Evolutionary conservation across 192 early-diverging fungal species (phyloP), one percentile per base, ranked within the genome.

Genomic region (Coemansia sp.): DNA sequence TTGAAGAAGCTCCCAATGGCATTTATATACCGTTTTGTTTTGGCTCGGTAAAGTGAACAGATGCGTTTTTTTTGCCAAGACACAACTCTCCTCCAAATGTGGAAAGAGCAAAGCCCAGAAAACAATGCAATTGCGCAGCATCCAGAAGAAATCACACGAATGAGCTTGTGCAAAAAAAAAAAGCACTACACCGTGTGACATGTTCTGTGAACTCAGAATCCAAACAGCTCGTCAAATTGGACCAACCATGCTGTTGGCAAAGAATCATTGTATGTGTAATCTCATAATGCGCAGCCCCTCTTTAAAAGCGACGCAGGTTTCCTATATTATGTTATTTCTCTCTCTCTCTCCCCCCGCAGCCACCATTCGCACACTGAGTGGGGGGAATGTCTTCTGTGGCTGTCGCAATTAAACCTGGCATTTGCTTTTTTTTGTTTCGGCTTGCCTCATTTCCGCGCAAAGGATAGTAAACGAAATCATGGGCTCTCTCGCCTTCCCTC

Each of bases 271-370:
- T 29, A 29, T 29, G 29, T 3, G 8, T 17, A 15, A 19, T 36
- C 55, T 36, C 55, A 57, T 57, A 17, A 57, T 57, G 55, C 55
- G 55, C 55, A 57, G 55, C 34, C 38, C 38, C 38, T 40, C 38
- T 40, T 8, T 40, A 13, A 40, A 13, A 11, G 38, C 11, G 38
- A 40, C 38, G 38, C 38, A 40, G 38, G 11, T 8, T 40, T 40
- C 38, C 38, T 40, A 3, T 40, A 40, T 11, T 11, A 40, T 40
- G 11, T 40, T 40, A 1, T 48, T 20, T 48, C 15, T 15, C 53
- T 4, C 20, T 14, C 15, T 55, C 32, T 33, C 53, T 32, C 15
- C 38, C 38, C 38, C 38, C 38, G 38, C 38, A 40, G 38, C 38
- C 38, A 40, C 38, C 53, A 34, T 55, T 25, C 53, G 20, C 53